phyloP scores from a whole-genome alignment of 2,329 filamentous ascomycete genomes.

The Fusarium verrucosum region DNA sequence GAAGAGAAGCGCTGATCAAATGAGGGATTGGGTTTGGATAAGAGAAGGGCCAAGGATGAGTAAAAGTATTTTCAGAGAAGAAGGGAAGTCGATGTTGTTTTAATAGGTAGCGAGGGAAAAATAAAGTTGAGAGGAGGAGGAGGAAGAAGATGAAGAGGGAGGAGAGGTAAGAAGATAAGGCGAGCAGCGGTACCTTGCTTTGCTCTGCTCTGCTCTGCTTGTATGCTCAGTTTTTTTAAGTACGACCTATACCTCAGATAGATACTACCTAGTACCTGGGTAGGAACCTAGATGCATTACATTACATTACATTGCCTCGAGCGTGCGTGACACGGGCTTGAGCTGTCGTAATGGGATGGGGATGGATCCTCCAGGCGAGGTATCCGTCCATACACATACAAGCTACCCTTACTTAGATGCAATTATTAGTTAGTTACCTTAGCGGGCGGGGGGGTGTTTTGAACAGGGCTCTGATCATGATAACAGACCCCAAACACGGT shows the following conservation, averaged over 20 bases:
- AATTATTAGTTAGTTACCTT: background rate
- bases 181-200: slow-evolving; percentile 14
- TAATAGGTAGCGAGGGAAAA: slow-evolving; percentile 2
- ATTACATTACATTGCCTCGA: no score
- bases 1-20: slow-evolving; percentile 1
- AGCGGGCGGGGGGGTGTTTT: no score
- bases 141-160: background rate
- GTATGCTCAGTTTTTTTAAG: no score
- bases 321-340: slow-evolving; percentile 2
- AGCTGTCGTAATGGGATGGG: slow-evolving; percentile 9
- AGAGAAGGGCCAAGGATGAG: slow-evolving; percentile 1
- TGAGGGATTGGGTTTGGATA: background rate
- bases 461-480: no score
- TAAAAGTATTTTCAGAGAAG: slow-evolving; percentile 14
- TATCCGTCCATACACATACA: slow-evolving; percentile 3
- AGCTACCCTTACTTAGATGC: background rate
- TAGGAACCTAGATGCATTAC: background rate
- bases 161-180: slow-evolving; percentile 16
- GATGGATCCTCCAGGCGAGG: background rate
- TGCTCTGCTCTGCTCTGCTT: no score
- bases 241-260: slow-evolving; percentile 7
- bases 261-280: no score
- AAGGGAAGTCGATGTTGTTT: background rate
- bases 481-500: no score
- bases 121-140: slow-evolving; percentile 1